Percentiles rank a stretch among this genome's conserved stretches.
These are phyloP conservation scores for Podaxis sp. DNA, from an alignment of 768 basidiomycete genomes.

Conservation along the genomic window DNA sequence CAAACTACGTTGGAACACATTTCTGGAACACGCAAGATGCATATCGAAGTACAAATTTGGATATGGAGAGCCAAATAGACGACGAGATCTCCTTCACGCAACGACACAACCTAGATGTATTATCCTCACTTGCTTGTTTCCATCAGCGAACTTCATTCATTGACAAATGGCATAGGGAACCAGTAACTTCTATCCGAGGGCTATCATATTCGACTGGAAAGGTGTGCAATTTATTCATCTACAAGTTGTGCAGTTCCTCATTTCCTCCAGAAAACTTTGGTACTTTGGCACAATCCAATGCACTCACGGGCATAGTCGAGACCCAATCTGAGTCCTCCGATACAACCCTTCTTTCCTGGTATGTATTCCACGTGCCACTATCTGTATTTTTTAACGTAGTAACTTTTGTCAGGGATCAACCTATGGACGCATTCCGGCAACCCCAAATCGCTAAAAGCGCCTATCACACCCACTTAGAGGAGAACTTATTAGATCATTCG, in stretches of 20 bases:
- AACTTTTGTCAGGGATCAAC: conserved; percentile 13
- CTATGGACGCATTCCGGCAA: conserved; percentile 18
- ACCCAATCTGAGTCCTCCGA: conserved; percentile 21
- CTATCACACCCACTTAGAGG: conserved; percentile 49
- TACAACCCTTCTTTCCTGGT: conserved; percentile 17
- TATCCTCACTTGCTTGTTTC: neutral
- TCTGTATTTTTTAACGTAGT: conserved; percentile 2
- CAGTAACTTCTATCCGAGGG: conserved; percentile 56
- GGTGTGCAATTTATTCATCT: conserved; percentile 34
- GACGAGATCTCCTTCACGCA: conserved; percentile 69
- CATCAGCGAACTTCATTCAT: neutral
- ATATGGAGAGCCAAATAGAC: conserved; percentile 42
- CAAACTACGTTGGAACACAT: conserved; percentile 73
- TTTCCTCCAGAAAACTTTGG: conserved; percentile 61
- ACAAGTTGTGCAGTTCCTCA: conserved; percentile 12
- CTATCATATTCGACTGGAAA: conserved; percentile 69
- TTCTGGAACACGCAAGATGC: conserved; percentile 83
- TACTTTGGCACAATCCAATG: conserved; percentile 43
- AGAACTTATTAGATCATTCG: conserved; percentile 15
- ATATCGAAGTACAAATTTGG: conserved; percentile 56
- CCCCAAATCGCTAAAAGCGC: conserved; percentile 46
- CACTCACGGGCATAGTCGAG: conserved; percentile 31
- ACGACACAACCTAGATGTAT: conserved; percentile 27
- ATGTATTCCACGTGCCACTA: neutral
- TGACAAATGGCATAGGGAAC: conserved; percentile 36